Percentiles rank a stretch among this genome's conserved stretches.
Evolutionary conservation across 805 yeast genomes (phyloP).

Genomic region (Lachancea dasiensis): DNA sequence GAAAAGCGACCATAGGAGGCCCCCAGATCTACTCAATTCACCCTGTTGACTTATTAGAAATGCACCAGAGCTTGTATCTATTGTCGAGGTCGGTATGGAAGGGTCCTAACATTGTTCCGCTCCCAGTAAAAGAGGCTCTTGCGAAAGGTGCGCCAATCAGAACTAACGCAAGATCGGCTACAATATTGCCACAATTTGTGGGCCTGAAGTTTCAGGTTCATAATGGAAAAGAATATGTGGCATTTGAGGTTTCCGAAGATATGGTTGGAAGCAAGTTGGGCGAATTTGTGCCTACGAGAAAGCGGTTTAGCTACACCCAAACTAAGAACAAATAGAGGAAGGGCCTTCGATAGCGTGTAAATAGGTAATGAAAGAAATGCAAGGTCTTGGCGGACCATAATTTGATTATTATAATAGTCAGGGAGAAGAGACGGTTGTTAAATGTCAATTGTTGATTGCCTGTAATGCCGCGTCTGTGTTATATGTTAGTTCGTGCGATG

Average conservation of each 20-base stretch:
- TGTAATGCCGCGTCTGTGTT: too few relatives aligned
- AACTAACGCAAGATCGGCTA: slow-evolving; percentile 94
- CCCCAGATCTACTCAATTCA: background rate
- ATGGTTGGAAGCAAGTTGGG: slow-evolving; percentile 97
- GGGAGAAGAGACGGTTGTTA: too few relatives aligned
- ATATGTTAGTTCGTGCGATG: too few relatives aligned
- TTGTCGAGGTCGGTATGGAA: slow-evolving; percentile 57
- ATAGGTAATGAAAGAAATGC: slow-evolving; percentile 1
- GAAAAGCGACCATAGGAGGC: background rate
- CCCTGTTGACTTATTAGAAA: background rate
- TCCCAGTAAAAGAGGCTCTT: slow-evolving; percentile 84
- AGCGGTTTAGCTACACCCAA: slow-evolving; percentile 75
- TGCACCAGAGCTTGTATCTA: slow-evolving; percentile 27
- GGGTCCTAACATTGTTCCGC: slow-evolving; percentile 89
- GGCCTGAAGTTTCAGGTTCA: slow-evolving; percentile 93
- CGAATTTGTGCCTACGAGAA: slow-evolving; percentile 91
- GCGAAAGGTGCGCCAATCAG: slow-evolving; percentile 79
- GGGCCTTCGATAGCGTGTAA: too few relatives aligned
- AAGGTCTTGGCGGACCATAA: background rate
- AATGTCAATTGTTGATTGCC: too few relatives aligned
- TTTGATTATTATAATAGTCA: too few relatives aligned
- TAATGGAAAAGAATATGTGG: slow-evolving; percentile 91
- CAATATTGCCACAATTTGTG: slow-evolving; percentile 91
- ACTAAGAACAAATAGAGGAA: slow-evolving; percentile 53
- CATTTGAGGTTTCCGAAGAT: slow-evolving; percentile 79